Evolutionary conservation across 441 rosid species (phyloP), one percentile per base, ranked within the genome.

Genomic region (Macaranga tanarius): DNA sequence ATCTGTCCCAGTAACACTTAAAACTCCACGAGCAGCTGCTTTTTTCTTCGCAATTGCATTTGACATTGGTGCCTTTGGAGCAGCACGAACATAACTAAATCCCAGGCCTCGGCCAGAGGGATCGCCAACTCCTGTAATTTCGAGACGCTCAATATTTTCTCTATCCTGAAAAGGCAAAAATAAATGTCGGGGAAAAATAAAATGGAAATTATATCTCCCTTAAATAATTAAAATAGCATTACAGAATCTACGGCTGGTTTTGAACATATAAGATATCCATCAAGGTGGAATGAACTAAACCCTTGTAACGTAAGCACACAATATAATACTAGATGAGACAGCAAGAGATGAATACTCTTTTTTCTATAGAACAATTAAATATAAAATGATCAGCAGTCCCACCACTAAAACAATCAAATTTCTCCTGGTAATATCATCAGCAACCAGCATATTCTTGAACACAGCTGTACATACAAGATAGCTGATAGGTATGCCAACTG

Each of bases 101-200:
- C 99, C 99, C 67, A 93, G 88, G 69, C 99, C 98, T 73, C 98
- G 87, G 52, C 98, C 99, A 70, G 99, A 92, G 55, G 99, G 99
- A 84, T 93, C 99, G 9, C 99, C 97, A 76, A 96, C 98, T 82
- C 99, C 99, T 69, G 97, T 92, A 67, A 96, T 96, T 85, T 96
- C 98, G 72, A 96, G 85, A 59, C 97, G 99, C 84, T 96, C 99
- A 84, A 96, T 89, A 82, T 88, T 93, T 82, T 90, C 99, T 80
- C 96, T 86, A 71, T 91, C 98, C 97, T 93, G 91, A 78, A 80
- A 51, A 61, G 26, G 28, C 51, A 70, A 52, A 75, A 63, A 26
- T 0, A 52, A 42, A 51, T 23, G 4, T 31, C 44, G 7, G 25
- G 19, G 28, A 19, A 42, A 13, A 13, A 34, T 34, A 34, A 34